These are phyloP conservation scores for Fusarium paranaense DNA, from an alignment of 2,329 filamentous ascomycete genomes.

Conservation along the genomic window DNA sequence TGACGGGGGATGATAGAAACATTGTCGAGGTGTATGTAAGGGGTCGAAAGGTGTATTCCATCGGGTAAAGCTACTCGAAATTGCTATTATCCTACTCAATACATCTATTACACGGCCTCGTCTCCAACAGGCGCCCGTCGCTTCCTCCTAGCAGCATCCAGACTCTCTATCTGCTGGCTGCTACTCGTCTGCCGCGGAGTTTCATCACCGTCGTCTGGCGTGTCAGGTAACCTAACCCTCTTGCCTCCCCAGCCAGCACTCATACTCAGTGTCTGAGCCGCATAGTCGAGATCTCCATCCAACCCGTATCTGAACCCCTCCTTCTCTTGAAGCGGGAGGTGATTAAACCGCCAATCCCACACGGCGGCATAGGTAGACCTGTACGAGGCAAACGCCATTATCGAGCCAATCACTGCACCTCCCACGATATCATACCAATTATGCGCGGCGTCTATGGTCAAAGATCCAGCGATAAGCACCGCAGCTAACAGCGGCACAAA, in stretches of 20 bases:
- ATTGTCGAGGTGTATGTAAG: slow-evolving; percentile 66
- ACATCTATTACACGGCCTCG: slow-evolving; percentile 25
- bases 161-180: slow-evolving; percentile 28
- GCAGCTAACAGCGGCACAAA: not conserved
- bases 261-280: slow-evolving; percentile 38
- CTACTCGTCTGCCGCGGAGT: slow-evolving; percentile 30
- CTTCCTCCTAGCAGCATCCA: slow-evolving; percentile 32
- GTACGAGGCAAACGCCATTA: slow-evolving; percentile 74
- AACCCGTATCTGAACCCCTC: slow-evolving; percentile 47
- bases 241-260: slow-evolving; percentile 44
- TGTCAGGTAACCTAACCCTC: slow-evolving; percentile 28
- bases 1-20: slow-evolving; percentile 75
- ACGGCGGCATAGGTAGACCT: slow-evolving; percentile 75
- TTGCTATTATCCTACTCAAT: not conserved
- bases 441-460: slow-evolving; percentile 80
- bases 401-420: slow-evolving; percentile 72
- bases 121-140: slow-evolving; percentile 28
- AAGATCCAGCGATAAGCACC: slow-evolving; percentile 72
- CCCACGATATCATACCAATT: slow-evolving; percentile 81
- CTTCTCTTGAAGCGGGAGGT: slow-evolving; percentile 67
- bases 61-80: not conserved
- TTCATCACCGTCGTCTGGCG: slow-evolving; percentile 14
- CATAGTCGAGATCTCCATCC: slow-evolving; percentile 29
- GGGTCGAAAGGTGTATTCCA: slow-evolving; percentile 51
- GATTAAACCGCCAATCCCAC: slow-evolving; percentile 75